A percentile compares a stretch with the other conserved stretches of the same genome.
phyloP scores from a whole-genome alignment of 148 eudicot genomes.

The Polygonum aviculare region DNA sequence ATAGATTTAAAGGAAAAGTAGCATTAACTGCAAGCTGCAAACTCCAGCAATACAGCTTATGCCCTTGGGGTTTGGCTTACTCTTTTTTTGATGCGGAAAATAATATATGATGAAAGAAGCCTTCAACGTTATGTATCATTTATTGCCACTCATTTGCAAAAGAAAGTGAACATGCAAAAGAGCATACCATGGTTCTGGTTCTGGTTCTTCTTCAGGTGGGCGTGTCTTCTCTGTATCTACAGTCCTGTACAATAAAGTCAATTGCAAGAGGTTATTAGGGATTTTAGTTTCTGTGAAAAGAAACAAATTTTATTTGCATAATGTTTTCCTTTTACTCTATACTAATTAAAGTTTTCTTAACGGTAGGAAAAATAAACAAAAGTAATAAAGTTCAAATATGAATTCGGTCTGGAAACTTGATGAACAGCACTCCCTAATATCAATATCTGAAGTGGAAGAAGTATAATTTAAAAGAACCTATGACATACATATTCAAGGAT shows the following conservation, averaged over 20 bases:
- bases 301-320: neutral
- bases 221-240: conserved; percentile 25
- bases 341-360: no score
- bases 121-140: neutral
- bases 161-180: neutral
- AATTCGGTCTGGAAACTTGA: neutral
- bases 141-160: neutral
- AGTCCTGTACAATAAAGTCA: conserved; percentile 21
- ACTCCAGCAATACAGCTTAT: neutral
- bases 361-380: neutral
- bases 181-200: conserved; percentile 39
- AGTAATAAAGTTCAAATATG: neutral
- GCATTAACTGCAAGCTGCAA: neutral
- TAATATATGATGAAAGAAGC: neutral
- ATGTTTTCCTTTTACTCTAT: no score
- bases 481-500: neutral
- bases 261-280: neutral
- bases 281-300: neutral
- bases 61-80: neutral
- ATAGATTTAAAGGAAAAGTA: neutral
- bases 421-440: neutral
- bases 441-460: neutral
- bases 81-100: neutral
- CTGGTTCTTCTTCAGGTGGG: conserved; percentile 20
- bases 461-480: neutral